These are phyloP conservation scores for Larix kaempferi DNA, from an alignment of 75 land plant genomes.

Conservation along the genomic window DNA sequence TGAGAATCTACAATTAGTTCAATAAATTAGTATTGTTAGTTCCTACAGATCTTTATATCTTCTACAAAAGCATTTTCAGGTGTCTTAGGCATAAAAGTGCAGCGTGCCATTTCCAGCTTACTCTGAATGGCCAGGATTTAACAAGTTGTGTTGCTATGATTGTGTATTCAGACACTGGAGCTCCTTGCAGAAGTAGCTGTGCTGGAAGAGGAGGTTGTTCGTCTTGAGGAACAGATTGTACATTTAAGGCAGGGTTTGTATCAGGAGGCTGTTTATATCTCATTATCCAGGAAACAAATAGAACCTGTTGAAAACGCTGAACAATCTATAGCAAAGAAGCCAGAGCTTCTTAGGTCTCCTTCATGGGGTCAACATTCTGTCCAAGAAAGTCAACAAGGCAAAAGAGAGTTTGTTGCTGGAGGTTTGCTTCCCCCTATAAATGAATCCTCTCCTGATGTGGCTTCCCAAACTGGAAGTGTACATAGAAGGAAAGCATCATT, in stretches of 20 bases:
- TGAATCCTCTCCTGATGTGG: neutral
- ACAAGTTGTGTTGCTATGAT: slow-evolving; percentile 1
- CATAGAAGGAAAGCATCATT: neutral
- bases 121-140: neutral
- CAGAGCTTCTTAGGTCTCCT: neutral
- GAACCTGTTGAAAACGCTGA: slow-evolving; percentile 14
- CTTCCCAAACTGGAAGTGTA: neutral
- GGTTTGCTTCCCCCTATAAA: slow-evolving; percentile 5
- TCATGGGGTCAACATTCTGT: neutral
- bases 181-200: slow-evolving; percentile 75
- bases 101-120: neutral
- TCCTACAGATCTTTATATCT: neutral
- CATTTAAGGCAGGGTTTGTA: slow-evolving; percentile 47
- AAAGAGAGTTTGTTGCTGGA: slow-evolving; percentile 6
- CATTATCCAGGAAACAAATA: slow-evolving; percentile 15
- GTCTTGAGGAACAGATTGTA: slow-evolving; percentile 63
- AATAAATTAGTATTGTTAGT: neutral
- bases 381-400: slow-evolving; percentile 8
- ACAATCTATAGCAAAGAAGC: slow-evolving; percentile 10
- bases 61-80: neutral
- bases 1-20: neutral
- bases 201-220: slow-evolving; percentile 77
- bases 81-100: neutral
- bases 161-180: slow-evolving; percentile 48
- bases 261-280: slow-evolving; percentile 33